Conservation (phyloP, 495 filamentous ascomycete genomes). For the Stereocaulon alpinum region DNA sequence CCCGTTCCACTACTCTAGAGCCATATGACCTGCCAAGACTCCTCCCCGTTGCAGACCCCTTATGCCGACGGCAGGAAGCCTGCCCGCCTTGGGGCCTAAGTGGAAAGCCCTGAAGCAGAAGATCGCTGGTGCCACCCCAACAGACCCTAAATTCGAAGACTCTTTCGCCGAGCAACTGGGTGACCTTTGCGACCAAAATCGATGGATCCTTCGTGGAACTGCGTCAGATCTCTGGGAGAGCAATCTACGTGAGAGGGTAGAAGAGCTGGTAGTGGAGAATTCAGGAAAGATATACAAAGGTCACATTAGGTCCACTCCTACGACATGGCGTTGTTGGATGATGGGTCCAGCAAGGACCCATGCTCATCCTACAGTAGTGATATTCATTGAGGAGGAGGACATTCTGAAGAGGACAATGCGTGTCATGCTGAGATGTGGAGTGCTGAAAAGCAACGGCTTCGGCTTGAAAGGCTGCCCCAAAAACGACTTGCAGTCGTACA, state of each 20-base stretch:
- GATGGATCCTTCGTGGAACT: constrained; percentile 3
- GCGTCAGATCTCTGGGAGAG: background rate
- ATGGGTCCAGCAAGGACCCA: background rate
- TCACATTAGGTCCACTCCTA: background rate
- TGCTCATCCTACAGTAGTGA: constrained; percentile 7
- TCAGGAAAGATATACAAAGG: constrained; percentile 7
- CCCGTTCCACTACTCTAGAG: background rate
- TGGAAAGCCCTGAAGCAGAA: background rate
- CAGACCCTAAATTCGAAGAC: constrained; percentile 4
- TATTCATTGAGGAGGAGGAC: background rate
- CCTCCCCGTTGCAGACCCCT: background rate
- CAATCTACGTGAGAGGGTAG: background rate
- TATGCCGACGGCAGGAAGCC: background rate
- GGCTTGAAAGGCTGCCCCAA: constrained; percentile 1
- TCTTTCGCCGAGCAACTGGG: constrained; percentile 3
- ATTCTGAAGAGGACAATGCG: constrained; percentile 2
- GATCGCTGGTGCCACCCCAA: background rate
- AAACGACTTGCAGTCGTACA: background rate
- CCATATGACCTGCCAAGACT: background rate
- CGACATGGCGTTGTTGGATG: constrained; percentile 4
- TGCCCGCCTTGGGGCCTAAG: background rate
- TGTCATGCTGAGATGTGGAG: background rate
- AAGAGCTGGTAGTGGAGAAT: background rate
- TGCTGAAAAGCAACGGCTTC: constrained; percentile 1
- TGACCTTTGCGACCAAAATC: background rate